Percentiles rank a stretch among this genome's conserved stretches.
Conservation (phyloP, 352 stramenopile species). For the Hyphochytrium catenoides region DNA sequence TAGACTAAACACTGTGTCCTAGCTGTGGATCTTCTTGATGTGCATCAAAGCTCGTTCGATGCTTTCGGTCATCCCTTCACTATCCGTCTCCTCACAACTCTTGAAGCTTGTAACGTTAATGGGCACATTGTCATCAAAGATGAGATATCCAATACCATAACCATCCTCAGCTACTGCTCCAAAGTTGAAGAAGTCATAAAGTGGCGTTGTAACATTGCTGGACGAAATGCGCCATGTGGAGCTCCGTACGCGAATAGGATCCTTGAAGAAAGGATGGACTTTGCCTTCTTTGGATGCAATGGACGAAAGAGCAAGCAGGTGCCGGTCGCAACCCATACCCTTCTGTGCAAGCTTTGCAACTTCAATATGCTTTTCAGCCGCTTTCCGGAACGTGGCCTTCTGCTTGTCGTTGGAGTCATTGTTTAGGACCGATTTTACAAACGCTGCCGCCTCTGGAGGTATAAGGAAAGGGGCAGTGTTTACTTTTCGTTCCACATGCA, state of each 20-base stretch:
- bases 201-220: constrained; percentile 67
- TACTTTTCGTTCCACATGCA: too few relatives aligned
- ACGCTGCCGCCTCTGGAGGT: constrained; percentile 5
- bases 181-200: constrained; percentile 69
- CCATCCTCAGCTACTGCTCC: constrained; percentile 54
- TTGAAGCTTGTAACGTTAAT: constrained; percentile 65
- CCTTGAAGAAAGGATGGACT: constrained; percentile 41
- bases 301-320: constrained; percentile 48
- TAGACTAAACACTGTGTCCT: too few relatives aligned
- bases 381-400: constrained; percentile 9
- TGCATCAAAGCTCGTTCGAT: too few relatives aligned
- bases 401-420: constrained; percentile 8
- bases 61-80: too few relatives aligned
- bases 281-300: constrained; percentile 31
- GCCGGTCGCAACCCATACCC: constrained; percentile 56
- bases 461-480: too few relatives aligned
- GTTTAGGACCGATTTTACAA: constrained; percentile 6
- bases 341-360: constrained; percentile 66
- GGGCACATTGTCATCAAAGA: constrained; percentile 52
- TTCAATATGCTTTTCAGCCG: constrained; percentile 54
- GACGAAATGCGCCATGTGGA: constrained; percentile 69
- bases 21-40: too few relatives aligned
- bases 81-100: constrained; percentile 33
- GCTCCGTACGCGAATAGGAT: constrained; percentile 37
- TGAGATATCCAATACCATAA: constrained; percentile 67